Conservation (phyloP, 2,329 filamentous ascomycete species). For the Aspergillus ochraceoroseus region DNA sequence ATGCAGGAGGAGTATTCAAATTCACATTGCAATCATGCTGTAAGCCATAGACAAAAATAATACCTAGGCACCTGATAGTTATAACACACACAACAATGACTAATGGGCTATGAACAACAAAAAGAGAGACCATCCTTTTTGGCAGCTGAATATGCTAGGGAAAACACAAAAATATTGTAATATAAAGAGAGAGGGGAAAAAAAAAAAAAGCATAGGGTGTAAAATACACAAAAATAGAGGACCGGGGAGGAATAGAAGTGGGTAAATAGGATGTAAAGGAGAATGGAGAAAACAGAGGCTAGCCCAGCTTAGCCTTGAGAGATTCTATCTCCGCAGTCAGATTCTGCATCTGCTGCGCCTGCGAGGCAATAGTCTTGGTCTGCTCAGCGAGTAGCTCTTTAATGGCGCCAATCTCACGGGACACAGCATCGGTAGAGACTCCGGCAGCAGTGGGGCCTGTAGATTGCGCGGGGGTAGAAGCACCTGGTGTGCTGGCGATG, state of each 20-base stretch:
- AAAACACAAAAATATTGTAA: conserved; percentile 2
- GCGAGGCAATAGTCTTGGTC: conserved; percentile 68
- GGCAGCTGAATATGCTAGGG: background rate
- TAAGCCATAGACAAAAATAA: conserved; percentile 11
- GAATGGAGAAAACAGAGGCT: conserved; percentile 15
- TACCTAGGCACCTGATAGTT: too few relatives aligned
- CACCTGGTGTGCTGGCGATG: conserved; percentile 34
- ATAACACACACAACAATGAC: conserved; percentile 13
- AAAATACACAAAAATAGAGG: conserved; percentile 5
- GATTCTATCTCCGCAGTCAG: conserved; percentile 70
- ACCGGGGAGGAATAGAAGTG: background rate
- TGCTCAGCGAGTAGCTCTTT: conserved; percentile 72
- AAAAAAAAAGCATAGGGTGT: background rate
- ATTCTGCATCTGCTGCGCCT: conserved; percentile 68
- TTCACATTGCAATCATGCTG: conserved; percentile 19
- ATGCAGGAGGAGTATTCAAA: conserved; percentile 6
- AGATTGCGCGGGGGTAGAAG: conserved; percentile 36
- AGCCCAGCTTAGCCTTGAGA: conserved; percentile 69
- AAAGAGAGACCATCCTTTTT: conserved; percentile 11
- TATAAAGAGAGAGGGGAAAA: too few relatives aligned
- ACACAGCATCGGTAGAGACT: conserved; percentile 50
- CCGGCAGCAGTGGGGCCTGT: conserved; percentile 35
- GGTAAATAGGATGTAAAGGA: conserved; percentile 2
- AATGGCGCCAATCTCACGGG: conserved; percentile 68
- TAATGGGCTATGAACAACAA: conserved; percentile 18